Percentiles rank a stretch among this genome's conserved stretches.
phyloP scores from a whole-genome alignment of 345 rosid genomes.

The Acer negundo region DNA sequence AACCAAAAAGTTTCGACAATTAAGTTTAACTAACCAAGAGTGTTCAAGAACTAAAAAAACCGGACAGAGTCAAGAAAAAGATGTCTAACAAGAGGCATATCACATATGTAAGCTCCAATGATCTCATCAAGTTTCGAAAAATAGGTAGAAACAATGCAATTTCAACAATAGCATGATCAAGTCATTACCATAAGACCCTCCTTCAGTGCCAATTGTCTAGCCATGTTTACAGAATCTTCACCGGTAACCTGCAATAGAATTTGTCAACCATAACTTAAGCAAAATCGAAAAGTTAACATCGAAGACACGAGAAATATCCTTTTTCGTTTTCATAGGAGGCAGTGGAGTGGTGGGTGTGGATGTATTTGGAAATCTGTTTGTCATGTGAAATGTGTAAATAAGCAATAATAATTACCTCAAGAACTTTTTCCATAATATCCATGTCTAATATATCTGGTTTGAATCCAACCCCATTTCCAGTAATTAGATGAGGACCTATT shows the following conservation, averaged over 20 bases:
- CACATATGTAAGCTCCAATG: neutral
- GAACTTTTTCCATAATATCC: slow-evolving; percentile 92
- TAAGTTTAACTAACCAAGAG: neutral
- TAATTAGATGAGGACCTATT: slow-evolving; percentile 92
- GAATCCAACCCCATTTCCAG: slow-evolving; percentile 97
- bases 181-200: slow-evolving; percentile 91
- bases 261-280: slow-evolving; percentile 9
- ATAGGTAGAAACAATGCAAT: neutral
- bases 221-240: slow-evolving; percentile 93
- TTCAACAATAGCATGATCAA: neutral
- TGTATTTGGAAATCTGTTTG: neutral
- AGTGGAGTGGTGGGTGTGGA: neutral
- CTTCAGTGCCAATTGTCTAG: slow-evolving; percentile 86
- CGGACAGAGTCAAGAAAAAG: neutral
- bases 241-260: slow-evolving; percentile 64
- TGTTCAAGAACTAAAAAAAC: neutral
- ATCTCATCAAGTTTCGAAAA: neutral
- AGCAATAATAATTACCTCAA: slow-evolving; percentile 52
- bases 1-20: neutral
- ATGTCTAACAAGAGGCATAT: neutral
- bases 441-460: slow-evolving; percentile 93
- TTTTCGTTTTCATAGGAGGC: neutral
- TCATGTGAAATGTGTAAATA: neutral
- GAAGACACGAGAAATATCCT: neutral
- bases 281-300: slow-evolving; percentile 4